Conservation (phyloP, 164 flowering plant species). For the Sextonia rubra region DNA sequence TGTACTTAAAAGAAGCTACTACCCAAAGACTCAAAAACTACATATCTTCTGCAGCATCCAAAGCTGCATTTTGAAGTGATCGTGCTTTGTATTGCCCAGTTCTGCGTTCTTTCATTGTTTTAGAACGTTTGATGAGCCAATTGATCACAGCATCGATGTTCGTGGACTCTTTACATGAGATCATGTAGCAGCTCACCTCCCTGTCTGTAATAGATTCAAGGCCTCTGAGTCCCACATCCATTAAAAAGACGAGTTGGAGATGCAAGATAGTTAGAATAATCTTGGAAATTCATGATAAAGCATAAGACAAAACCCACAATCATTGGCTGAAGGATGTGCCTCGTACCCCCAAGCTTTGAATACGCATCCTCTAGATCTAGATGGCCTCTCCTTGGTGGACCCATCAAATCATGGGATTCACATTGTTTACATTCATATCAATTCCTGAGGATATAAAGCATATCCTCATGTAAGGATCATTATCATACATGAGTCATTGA, state of each 20-base stretch:
- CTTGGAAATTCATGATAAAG: not conserved
- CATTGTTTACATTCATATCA: not conserved
- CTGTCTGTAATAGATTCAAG: slow-evolving; percentile 57
- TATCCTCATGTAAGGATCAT: not conserved
- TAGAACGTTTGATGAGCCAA: slow-evolving; percentile 89
- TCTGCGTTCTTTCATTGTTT: slow-evolving; percentile 40
- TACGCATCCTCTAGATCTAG: not conserved
- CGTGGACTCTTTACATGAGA: slow-evolving; percentile 78
- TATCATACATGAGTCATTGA: not conserved
- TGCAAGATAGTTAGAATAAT: not conserved
- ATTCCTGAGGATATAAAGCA: not conserved
- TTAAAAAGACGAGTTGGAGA: not conserved
- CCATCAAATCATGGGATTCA: not conserved
- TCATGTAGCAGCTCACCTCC: slow-evolving; percentile 91
- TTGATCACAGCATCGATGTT: slow-evolving; percentile 75
- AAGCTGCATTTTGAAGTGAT: not conserved
- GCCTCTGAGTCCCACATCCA: slow-evolving; percentile 32
- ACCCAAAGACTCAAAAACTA: not conserved
- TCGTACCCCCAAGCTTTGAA: not conserved
- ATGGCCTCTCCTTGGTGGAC: not conserved
- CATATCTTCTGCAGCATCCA: not conserved
- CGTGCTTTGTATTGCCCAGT: not conserved
- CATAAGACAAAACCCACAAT: not conserved
- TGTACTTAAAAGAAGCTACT: no score
- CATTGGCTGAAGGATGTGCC: not conserved